phyloP scores from a whole-genome alignment of 1,284 basidiomycete genomes.

The Rhodotorula sp. region DNA sequence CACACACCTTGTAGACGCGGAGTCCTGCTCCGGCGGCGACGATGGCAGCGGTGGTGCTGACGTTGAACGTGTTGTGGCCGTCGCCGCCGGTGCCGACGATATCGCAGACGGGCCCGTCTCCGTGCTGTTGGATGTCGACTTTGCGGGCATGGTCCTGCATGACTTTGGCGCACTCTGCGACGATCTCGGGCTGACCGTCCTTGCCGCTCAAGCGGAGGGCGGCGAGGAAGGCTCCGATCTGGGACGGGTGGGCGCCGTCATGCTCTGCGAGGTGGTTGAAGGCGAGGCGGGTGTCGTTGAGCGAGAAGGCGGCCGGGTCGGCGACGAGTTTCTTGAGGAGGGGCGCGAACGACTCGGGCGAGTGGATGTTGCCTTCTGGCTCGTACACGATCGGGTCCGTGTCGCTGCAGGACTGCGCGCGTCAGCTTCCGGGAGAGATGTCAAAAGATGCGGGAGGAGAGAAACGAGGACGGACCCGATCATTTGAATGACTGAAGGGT shows the following conservation, averaged over 20 bases:
- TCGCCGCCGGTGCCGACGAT: conserved; percentile 87
- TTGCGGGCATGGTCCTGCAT: conserved; percentile 67
- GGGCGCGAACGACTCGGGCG: conserved; percentile 32
- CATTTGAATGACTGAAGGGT: conserved; percentile 11
- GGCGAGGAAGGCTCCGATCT: conserved; percentile 46
- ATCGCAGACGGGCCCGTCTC: conserved; percentile 49
- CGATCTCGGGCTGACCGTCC: conserved; percentile 42
- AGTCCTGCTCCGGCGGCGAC: conserved; percentile 94
- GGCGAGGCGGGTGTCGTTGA: conserved; percentile 23
- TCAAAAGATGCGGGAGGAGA: not conserved
- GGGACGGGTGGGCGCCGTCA: conserved; percentile 29
- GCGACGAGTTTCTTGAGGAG: conserved; percentile 41
- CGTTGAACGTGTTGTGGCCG: conserved; percentile 96
- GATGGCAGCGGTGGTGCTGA: conserved; percentile 90
- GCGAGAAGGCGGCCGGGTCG: conserved; percentile 26
- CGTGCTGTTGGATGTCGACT: conserved; percentile 53
- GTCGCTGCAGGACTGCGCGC: not conserved
- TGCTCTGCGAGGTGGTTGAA: conserved; percentile 40
- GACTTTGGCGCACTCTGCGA: conserved; percentile 69
- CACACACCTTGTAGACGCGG: conserved; percentile 79
- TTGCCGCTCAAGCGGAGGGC: conserved; percentile 42
- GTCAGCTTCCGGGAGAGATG: not conserved
- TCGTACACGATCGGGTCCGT: not conserved
- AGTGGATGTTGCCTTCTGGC: not conserved
- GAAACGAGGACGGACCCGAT: conserved; percentile 22